These are phyloP conservation scores for Acanthamoeba lenticulata DNA, from an alignment of 208 protist species.

Conservation along the genomic window DNA sequence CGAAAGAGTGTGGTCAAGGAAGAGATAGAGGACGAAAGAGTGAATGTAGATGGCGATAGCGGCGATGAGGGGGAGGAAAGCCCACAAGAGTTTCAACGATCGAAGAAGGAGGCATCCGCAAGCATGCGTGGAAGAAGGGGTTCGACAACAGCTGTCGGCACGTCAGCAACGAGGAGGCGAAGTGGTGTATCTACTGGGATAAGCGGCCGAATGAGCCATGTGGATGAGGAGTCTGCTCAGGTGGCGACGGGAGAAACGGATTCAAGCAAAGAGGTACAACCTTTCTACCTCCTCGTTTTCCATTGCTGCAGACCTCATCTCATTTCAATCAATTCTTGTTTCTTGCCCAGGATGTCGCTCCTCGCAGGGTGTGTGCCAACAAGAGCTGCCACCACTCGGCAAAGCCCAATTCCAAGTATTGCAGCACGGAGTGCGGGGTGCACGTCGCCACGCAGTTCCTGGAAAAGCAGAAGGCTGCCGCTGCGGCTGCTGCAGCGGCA, in stretches of 20 bases:
- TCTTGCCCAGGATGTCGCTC: not conserved
- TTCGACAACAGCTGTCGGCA: too few species aligned
- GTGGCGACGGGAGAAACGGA: not conserved
- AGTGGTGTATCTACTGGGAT: too few species aligned
- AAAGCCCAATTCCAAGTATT: conserved; percentile 67
- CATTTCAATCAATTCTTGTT: not conserved
- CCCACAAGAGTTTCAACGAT: not conserved
- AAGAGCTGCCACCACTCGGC: conserved; percentile 34
- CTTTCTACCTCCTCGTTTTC: not conserved
- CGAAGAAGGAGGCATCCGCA: not conserved
- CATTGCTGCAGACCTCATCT: too few species aligned
- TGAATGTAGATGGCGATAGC: not conserved
- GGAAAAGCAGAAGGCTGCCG: not conserved
- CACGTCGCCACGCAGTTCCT: not conserved
- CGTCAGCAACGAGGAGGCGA: too few species aligned
- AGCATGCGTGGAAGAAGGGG: too few species aligned
- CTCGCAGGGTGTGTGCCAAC: not conserved
- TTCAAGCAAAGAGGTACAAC: not conserved
- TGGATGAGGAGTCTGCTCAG: too few species aligned
- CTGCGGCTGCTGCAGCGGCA: too few species aligned
- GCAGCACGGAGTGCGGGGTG: conserved; percentile 68
- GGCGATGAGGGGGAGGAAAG: not conserved
- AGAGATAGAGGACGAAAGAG: not conserved
- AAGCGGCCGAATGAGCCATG: too few species aligned
- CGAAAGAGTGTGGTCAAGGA: not conserved